phyloP scores from a whole-genome alignment of 2,329 filamentous ascomycete genomes.

The Colletotrichum salicis region DNA sequence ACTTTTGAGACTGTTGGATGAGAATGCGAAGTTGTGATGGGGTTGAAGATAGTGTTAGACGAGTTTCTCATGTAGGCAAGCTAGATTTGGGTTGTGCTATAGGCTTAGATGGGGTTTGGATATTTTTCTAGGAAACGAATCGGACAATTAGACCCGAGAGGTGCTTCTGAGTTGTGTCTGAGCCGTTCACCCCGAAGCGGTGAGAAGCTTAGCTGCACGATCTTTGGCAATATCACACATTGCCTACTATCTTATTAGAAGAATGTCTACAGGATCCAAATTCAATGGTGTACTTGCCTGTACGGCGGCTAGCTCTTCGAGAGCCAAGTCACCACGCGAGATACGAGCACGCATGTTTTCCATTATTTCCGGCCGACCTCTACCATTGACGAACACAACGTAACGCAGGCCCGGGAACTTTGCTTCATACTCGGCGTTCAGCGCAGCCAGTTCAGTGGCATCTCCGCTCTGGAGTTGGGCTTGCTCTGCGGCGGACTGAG shows the following conservation, averaged over 20 bases:
- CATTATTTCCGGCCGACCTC: conserved; percentile 79
- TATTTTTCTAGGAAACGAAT: neutral
- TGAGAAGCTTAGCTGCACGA: conserved; percentile 72
- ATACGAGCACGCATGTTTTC: conserved; percentile 83
- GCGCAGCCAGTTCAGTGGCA: conserved; percentile 67
- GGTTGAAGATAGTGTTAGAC: neutral
- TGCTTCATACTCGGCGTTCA: conserved; percentile 85
- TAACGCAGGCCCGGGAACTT: conserved; percentile 85
- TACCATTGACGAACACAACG: conserved; percentile 91
- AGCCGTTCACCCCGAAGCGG: neutral
- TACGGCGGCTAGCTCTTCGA: conserved; percentile 79
- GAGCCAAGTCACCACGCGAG: conserved; percentile 69
- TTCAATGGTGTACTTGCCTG: conserved; percentile 62
- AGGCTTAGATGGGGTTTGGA: conserved; percentile 1
- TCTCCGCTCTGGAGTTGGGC: conserved; percentile 71
- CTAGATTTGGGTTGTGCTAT: conserved; percentile 20
- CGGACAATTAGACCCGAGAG: neutral
- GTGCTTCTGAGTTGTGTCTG: neutral
- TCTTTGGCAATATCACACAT: conserved; percentile 94
- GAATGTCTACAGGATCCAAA: neutral
- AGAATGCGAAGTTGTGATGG: conserved; percentile 22
- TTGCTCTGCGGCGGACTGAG: conserved; percentile 84
- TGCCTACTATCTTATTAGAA: conserved; percentile 61
- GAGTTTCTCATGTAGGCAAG: conserved; percentile 15
- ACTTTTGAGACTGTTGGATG: conserved; percentile 26